Evolutionary conservation across 768 basidiomycete genomes (phyloP).

Genomic region (Boletus reticuloceps): DNA sequence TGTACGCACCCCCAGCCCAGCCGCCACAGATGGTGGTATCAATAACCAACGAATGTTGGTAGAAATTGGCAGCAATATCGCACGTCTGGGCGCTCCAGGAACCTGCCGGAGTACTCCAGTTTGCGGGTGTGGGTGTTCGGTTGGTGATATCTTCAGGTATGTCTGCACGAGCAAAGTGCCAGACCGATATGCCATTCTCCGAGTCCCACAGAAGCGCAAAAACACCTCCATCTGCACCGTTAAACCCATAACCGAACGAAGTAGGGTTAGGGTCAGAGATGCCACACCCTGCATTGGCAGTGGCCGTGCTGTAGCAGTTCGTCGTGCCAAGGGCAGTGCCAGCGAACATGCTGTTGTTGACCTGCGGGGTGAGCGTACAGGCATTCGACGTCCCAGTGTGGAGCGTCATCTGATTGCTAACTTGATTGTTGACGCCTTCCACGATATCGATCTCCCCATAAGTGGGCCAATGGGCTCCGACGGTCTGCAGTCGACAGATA

Average conservation of each 20-base stretch:
- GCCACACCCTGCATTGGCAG: slow-evolving; percentile 48
- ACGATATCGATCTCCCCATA: slow-evolving; percentile 70
- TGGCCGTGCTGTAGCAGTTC: slow-evolving; percentile 39
- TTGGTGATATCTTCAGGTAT: slow-evolving; percentile 52
- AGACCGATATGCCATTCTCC: slow-evolving; percentile 47
- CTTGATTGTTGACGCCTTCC: slow-evolving; percentile 65
- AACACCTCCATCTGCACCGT: slow-evolving; percentile 45
- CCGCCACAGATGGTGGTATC: slow-evolving; percentile 35
- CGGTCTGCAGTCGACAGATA: slow-evolving; percentile 26
- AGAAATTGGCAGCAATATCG: slow-evolving; percentile 49
- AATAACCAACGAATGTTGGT: slow-evolving; percentile 47
- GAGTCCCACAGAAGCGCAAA: slow-evolving; percentile 55
- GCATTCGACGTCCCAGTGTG: slow-evolving; percentile 51
- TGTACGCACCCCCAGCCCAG: slow-evolving; percentile 28
- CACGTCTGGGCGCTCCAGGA: slow-evolving; percentile 49
- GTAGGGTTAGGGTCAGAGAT: slow-evolving; percentile 40
- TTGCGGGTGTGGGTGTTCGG: slow-evolving; percentile 43
- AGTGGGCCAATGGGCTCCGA: slow-evolving; percentile 51
- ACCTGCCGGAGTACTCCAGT: slow-evolving; percentile 54
- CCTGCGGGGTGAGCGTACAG: slow-evolving; percentile 19
- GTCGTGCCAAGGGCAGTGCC: slow-evolving; percentile 24
- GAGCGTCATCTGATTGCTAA: slow-evolving; percentile 61
- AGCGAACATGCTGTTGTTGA: slow-evolving; percentile 16
- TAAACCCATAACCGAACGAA: slow-evolving; percentile 43
- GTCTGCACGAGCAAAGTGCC: slow-evolving; percentile 51